phyloP scores from a whole-genome alignment of 176 grass and related monocot genomes.

The Avena eriantha region DNA sequence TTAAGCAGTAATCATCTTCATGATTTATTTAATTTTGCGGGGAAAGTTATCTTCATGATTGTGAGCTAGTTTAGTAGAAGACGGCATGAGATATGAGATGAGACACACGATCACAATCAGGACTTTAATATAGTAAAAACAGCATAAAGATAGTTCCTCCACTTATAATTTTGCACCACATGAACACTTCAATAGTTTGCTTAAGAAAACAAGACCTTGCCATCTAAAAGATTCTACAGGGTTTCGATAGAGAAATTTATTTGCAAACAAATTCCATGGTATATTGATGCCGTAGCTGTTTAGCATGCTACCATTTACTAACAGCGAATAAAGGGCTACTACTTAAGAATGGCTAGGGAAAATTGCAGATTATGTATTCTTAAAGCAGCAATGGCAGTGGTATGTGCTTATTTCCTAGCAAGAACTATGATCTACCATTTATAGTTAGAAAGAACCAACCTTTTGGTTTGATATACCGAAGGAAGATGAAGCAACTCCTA shows the following conservation, averaged over 20 bases:
- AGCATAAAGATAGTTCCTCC: constrained; percentile 14
- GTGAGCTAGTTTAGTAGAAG: constrained; percentile 2
- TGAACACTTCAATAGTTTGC: constrained; percentile 16
- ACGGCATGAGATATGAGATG: constrained; percentile 8
- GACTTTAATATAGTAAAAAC: constrained; percentile 25
- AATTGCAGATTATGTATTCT: constrained; percentile 4
- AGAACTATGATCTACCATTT: constrained; percentile 30
- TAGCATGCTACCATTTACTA: neutral
- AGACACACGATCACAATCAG: neutral
- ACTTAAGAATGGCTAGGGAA: neutral
- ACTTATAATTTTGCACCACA: constrained; percentile 10
- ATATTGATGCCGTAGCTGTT: constrained; percentile 6
- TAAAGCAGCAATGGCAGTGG: neutral
- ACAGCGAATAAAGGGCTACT: neutral
- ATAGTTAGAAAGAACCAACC: constrained; percentile 49
- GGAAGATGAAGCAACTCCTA: constrained; percentile 71
- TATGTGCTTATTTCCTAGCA: constrained; percentile 9
- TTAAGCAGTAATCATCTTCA: constrained; percentile 24
- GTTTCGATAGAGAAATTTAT: neutral
- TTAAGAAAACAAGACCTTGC: neutral
- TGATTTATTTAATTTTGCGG: too few species aligned
- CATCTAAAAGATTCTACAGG: neutral
- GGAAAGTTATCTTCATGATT: neutral
- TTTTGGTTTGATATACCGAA: constrained; percentile 73
- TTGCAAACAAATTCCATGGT: neutral